Evolutionary conservation across 148 eudicot genomes (phyloP), one percentile per base, ranked within the genome.

Genomic region (Camellia japonica): DNA sequence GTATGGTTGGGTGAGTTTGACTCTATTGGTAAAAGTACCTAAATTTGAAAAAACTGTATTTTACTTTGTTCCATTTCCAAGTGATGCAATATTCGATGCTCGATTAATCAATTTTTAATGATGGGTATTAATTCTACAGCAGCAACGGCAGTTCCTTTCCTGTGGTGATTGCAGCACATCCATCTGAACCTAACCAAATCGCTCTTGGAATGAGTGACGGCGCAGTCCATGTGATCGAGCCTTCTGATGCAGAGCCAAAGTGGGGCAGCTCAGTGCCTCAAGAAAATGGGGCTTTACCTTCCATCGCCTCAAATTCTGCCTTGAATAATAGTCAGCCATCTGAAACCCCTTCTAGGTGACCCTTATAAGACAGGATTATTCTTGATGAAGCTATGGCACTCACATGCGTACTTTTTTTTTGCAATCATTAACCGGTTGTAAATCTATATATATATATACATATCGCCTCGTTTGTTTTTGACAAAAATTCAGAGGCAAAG

Each of bases 151-250:
- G 23, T 63, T 75, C 84, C 64, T 89, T 80, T 67, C 90, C 92
- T 38, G 78, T 84, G 80, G 92, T 87, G 67, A 86, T 89, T 59
- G 92, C 92, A n/a, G 88, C 92, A 14, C 90, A 89, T 71, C 92
- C 92, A 47, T 82, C 86, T 4, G 90, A 89, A 78, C 74, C 90
- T 58, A 82, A 85, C 52, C 92, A 89, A 83, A 82, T 89, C 14
- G 92, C 90, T 5, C 88, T 89, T 38, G 92, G 92, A 68, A 87
- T 89, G 90, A 89, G 84, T 0, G 92, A 89, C 54, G 92, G 92
- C 58, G 76, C 88, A 44, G 92, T 89, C 74, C 85, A 89, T 46
- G 90, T 89, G 60, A 80, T 89, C 7, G 92, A 89, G 78, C 90
- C 92, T 9, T 85, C 88, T 14, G 88, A 84, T 75, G 83, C 82